phyloP scores from a whole-genome alignment of 345 rosid species.

The Trapa bicornis region DNA sequence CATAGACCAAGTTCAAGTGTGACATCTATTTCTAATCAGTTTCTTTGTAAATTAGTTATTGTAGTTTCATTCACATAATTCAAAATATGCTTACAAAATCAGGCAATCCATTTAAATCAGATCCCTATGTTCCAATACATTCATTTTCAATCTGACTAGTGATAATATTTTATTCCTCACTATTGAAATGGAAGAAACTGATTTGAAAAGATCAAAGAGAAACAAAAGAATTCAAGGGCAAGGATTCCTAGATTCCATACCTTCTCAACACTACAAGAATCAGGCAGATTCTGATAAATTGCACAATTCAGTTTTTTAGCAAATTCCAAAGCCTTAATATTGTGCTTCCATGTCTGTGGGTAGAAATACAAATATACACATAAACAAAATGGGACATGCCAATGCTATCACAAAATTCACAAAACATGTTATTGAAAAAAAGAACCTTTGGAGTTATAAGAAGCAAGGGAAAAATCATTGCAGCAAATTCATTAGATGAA shows the following conservation, averaged over 20 bases:
- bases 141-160: too few relatives aligned
- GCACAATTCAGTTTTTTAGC: constrained; percentile 56
- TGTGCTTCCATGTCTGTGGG: constrained; percentile 56
- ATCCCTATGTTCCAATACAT: too few relatives aligned
- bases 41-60: too few relatives aligned
- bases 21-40: too few relatives aligned
- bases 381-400: not conserved
- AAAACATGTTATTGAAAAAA: not conserved
- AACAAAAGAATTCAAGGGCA: not conserved
- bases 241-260: constrained; percentile 14
- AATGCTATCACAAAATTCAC: constrained; percentile 1
- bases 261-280: constrained; percentile 30
- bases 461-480: constrained; percentile 66
- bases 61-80: too few relatives aligned
- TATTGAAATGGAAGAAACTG: not conserved
- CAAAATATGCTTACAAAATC: too few relatives aligned
- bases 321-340: constrained; percentile 42
- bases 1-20: not conserved
- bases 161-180: too few relatives aligned
- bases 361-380: constrained; percentile 4
- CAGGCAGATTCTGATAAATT: constrained; percentile 42
- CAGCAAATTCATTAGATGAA: constrained; percentile 40
- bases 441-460: constrained; percentile 60
- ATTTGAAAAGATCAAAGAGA: not conserved
- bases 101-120: too few relatives aligned